phyloP scores from a whole-genome alignment of 352 stramenopile species.

The Globisporangium cylindrosporum region DNA sequence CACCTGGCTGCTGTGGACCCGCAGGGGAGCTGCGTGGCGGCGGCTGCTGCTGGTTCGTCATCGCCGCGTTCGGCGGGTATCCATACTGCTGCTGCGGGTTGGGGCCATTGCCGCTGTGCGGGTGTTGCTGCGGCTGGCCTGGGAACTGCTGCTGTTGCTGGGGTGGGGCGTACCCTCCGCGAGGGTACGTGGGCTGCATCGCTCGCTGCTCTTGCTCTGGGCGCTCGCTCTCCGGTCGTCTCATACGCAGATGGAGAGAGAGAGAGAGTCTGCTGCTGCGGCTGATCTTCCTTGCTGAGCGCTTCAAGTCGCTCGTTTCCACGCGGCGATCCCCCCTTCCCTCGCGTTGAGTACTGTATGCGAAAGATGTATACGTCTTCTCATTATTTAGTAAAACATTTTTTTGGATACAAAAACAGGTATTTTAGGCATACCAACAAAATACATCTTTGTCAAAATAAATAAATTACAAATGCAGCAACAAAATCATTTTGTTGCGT shows the following conservation, averaged over 20 bases:
- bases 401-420: background rate
- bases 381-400: background rate
- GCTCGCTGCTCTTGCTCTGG: background rate
- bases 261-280: background rate
- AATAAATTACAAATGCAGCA: too few relatives aligned
- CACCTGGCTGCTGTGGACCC: conserved; percentile 13
- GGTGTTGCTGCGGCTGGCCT: conserved; percentile 27
- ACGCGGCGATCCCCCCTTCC: conserved; percentile 15
- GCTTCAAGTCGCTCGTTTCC: conserved; percentile 14
- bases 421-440: background rate
- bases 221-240: background rate
- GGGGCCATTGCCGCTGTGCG: conserved; percentile 17
- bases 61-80: conserved; percentile 12
- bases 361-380: conserved; percentile 10
- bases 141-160: conserved; percentile 20
- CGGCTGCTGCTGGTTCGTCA: conserved; percentile 12
- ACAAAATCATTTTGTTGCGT: too few relatives aligned
- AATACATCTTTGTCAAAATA: background rate
- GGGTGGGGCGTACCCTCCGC: conserved; percentile 25
- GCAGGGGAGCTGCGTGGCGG: conserved; percentile 10
- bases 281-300: background rate
- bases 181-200: conserved; percentile 48
- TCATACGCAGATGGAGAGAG: background rate
- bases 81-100: conserved; percentile 7
- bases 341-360: background rate